These are phyloP conservation scores for Barbarea vulgaris DNA, from an alignment of 345 rosid genomes.

Conservation along the genomic window DNA sequence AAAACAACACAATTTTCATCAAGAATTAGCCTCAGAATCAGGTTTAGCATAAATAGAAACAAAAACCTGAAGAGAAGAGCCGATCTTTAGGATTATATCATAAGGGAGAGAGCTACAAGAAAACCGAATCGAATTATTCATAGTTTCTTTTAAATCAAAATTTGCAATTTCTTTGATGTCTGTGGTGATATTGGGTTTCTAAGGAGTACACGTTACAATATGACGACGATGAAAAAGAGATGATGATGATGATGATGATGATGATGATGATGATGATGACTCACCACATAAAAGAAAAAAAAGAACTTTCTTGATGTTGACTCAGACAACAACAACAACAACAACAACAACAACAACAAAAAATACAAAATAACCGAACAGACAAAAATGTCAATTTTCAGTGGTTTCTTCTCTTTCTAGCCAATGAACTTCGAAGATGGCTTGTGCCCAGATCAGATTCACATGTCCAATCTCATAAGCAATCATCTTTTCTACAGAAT, in stretches of 20 bases:
- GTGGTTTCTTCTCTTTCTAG: neutral
- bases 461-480: neutral
- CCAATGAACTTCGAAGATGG: neutral
- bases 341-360: no score
- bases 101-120: conserved; percentile 47
- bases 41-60: neutral
- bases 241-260: conserved; percentile 5
- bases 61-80: conserved; percentile 60
- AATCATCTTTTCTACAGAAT: neutral
- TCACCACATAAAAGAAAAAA: neutral
- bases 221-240: conserved; percentile 13
- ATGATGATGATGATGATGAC: conserved; percentile 14
- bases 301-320: conserved; percentile 27
- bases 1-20: neutral
- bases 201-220: conserved; percentile 32
- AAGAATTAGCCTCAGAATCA: conserved; percentile 8
- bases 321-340: conserved; percentile 8
- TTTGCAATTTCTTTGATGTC: neutral
- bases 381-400: conserved; percentile 2
- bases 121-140: conserved; percentile 20
- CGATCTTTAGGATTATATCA: conserved; percentile 65
- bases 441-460: conserved; percentile 1
- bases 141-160: neutral
- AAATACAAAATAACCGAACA: neutral
- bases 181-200: conserved; percentile 1